Evolutionary conservation across 129 eudicot species (phyloP), one percentile per base, ranked within the genome.

Genomic region (Saussurea involucrata): DNA sequence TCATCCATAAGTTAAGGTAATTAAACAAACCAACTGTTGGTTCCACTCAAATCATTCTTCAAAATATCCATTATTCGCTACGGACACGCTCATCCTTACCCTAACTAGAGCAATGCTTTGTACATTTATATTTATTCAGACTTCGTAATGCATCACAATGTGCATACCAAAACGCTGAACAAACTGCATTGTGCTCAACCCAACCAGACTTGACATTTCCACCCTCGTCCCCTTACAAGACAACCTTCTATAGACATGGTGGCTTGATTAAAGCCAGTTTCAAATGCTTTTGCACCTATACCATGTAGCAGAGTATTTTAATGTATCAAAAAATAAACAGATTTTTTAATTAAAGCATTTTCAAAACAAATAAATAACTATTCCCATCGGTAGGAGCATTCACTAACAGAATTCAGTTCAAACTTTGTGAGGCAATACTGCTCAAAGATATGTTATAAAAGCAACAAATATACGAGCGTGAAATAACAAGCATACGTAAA

Each of bases 381-480:
- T 74, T 58, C 8, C 33, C 78, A 60, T 74, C 27, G 18, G 32
- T 58, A 73, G 32, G 46, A 73, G 28, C 33, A 60, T 60, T 60
- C 34, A 75, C 72, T 25, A 36, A 25, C 60, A 37, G 15, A 70
- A 70, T 42, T 24, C 71, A 75, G 18, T 42, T 63, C 61, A 63
- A 46, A 37, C 71, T n/a, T 75, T 63, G 61, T 61, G 63, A 24
- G 60, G 40, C 4, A 8, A 36, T 36, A 66, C 73, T 29, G 53
- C 22, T 67, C 11, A 1, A 32, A 46, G 0, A 65, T 40, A 55
- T 21, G 0, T 76, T 37, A 28, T 5, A 46, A 74, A 22, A 64
- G 64, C 73, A 76, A 75, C 8, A n/a, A 28, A 76, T 42, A 65
- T 53, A 76, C 72, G 42, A 31, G 66, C 53, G 28, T 42, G 65